A percentile compares a stretch with the other conserved stretches of the same genome.
phyloP scores from a whole-genome alignment of 306 rosid genomes.

The Senna tora region DNA sequence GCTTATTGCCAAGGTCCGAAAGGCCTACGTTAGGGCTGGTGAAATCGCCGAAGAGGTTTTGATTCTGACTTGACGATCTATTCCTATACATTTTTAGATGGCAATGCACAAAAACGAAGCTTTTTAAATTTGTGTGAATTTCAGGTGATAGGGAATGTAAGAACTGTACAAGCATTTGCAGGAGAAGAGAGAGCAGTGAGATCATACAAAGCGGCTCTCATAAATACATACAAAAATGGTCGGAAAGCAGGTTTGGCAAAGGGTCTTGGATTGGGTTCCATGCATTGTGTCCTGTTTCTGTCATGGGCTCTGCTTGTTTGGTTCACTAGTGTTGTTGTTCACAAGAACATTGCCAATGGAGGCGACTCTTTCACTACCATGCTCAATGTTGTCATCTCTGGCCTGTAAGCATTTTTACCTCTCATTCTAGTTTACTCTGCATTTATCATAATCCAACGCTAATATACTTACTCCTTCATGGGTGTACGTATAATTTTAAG shows the following conservation, averaged over 20 bases:
- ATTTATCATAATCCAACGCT: neutral
- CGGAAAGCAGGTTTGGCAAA: slow-evolving; percentile 86
- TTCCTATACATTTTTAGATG: neutral
- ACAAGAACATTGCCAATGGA: slow-evolving; percentile 83
- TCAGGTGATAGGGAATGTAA: slow-evolving; percentile 90
- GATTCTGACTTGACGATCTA: neutral
- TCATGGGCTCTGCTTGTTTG: slow-evolving; percentile 93
- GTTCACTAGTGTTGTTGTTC: slow-evolving; percentile 91
- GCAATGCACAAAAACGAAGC: neutral
- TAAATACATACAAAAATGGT: slow-evolving; percentile 74
- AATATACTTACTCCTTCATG: neutral
- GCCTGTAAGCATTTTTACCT: slow-evolving; percentile 73
- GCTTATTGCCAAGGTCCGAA: slow-evolving; percentile 73
- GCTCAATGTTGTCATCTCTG: slow-evolving; percentile 97
- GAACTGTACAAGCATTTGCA: slow-evolving; percentile 96
- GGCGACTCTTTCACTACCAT: slow-evolving; percentile 98
- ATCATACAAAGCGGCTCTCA: slow-evolving; percentile 70
- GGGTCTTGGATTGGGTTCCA: slow-evolving; percentile 87
- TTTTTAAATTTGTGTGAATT: slow-evolving; percentile 3
- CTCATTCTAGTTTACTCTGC: slow-evolving; percentile 1
- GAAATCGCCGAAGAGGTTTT: slow-evolving; percentile 96
- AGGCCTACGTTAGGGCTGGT: slow-evolving; percentile 89
- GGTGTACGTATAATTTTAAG: too few species aligned
- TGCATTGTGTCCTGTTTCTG: slow-evolving; percentile 90
- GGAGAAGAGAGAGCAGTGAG: slow-evolving; percentile 90